Evolutionary conservation across 805 yeast genomes (phyloP).

Genomic region (Teunomyces tritomae): DNA sequence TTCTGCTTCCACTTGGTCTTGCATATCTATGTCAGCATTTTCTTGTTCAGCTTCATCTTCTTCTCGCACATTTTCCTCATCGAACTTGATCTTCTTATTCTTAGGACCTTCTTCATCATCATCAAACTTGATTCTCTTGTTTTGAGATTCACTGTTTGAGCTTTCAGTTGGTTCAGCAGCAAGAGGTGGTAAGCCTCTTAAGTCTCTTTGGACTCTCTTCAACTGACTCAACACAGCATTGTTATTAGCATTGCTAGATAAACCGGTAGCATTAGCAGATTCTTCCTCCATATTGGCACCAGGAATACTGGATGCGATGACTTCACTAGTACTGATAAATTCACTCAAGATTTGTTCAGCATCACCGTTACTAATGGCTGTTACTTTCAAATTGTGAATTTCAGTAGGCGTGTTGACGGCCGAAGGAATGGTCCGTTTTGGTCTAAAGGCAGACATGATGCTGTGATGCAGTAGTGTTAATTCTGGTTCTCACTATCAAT

Average conservation of each 20-base stretch:
- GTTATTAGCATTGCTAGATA: conserved; percentile 30
- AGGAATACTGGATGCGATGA: conserved; percentile 27
- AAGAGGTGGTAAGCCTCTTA: conserved; percentile 75
- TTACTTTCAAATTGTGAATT: conserved; percentile 26
- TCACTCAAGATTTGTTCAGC: conserved; percentile 47
- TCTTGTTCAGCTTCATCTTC: conserved; percentile 1
- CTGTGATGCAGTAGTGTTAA: neutral
- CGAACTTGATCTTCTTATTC: conserved; percentile 17
- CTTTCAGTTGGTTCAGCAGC: conserved; percentile 16
- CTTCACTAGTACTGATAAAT: conserved; percentile 41
- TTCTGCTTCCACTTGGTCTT: conserved; percentile 3
- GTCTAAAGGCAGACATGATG: conserved; percentile 33
- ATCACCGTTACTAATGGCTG: conserved; percentile 33
- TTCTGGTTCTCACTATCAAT: neutral
- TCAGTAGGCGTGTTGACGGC: conserved; percentile 50
- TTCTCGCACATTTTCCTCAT: conserved; percentile 11
- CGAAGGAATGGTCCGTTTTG: conserved; percentile 40
- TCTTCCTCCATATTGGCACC: conserved; percentile 25
- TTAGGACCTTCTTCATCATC: conserved; percentile 15
- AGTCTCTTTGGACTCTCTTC: conserved; percentile 70
- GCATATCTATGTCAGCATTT: neutral
- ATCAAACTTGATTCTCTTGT: conserved; percentile 27
- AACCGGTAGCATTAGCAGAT: conserved; percentile 22
- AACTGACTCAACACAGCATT: conserved; percentile 57
- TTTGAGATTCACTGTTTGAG: conserved; percentile 11